Conservation (phyloP, 306 rosid genomes). For the Luffa acutangula region DNA sequence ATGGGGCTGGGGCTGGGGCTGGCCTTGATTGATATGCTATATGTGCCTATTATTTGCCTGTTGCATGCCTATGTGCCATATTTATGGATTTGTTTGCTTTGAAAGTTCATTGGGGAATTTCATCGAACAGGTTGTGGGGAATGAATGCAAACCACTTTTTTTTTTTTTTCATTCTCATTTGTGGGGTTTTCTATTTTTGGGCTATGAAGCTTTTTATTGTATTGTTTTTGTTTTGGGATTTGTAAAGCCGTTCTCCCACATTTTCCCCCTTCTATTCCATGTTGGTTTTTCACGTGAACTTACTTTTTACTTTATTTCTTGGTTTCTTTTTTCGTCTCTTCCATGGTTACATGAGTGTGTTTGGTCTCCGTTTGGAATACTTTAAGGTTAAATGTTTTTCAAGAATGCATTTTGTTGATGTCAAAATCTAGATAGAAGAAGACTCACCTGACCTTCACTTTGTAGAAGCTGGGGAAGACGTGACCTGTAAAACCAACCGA, state of each 20-base stretch:
- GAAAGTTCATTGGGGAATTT: constrained; percentile 18
- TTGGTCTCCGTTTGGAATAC: too few species aligned
- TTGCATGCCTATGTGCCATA: not conserved
- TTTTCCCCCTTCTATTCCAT: not conserved
- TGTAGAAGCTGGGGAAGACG: too few species aligned
- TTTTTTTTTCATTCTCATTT: not conserved
- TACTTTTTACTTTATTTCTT: not conserved
- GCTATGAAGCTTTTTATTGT: not conserved
- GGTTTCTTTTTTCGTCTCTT: not conserved
- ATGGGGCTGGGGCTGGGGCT: not conserved
- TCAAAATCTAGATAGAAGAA: too few species aligned
- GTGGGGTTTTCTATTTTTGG: not conserved
- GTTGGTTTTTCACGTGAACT: not conserved
- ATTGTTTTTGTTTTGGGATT: not conserved
- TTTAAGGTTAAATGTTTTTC: too few species aligned
- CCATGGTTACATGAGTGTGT: not conserved
- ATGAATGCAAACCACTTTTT: not conserved
- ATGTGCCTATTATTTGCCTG: not conserved
- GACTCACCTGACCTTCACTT: too few species aligned
- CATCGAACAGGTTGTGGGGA: constrained; percentile 1
- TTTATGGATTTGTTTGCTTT: not conserved
- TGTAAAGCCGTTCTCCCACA: not conserved
- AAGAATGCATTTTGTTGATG: too few species aligned
- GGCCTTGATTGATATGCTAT: not conserved
- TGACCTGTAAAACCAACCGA: too few species aligned